Evolutionary conservation across 768 basidiomycete species (phyloP).

Genomic region (Pholiota molesta): DNA sequence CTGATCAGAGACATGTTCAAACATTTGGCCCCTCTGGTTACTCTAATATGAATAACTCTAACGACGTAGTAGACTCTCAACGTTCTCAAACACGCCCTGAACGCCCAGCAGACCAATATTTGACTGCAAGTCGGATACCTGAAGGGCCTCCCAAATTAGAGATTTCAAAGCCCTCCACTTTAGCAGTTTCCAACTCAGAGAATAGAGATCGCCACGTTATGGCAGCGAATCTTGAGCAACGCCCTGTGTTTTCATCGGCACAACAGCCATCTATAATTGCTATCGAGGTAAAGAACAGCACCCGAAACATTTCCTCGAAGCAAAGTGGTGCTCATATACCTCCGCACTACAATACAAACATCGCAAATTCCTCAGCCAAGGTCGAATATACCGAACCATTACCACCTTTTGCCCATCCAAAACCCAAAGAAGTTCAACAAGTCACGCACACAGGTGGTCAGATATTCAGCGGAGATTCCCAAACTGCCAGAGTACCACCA

Average conservation of each 20-base stretch:
- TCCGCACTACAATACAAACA: not conserved
- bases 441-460: not conserved
- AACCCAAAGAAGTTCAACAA: not conserved
- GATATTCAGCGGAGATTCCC: not conserved
- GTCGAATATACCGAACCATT: not conserved
- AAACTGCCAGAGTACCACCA: not conserved
- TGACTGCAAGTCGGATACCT: not conserved
- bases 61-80: not conserved
- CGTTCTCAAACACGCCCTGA: not conserved
- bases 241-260: not conserved
- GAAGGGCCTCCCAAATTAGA: not conserved
- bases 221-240: not conserved
- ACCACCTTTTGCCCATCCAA: not conserved
- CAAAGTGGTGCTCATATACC: not conserved
- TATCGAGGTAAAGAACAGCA: not conserved
- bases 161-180: not conserved
- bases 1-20: not conserved
- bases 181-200: not conserved
- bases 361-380: not conserved
- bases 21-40: not conserved
- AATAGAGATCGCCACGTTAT: not conserved
- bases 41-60: not conserved
- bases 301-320: not conserved
- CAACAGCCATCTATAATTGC: not conserved
- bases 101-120: not conserved